Base-by-base conservation (phyloP, 371 early-diverging fungal species). In the Mortierella sp. region DNA sequence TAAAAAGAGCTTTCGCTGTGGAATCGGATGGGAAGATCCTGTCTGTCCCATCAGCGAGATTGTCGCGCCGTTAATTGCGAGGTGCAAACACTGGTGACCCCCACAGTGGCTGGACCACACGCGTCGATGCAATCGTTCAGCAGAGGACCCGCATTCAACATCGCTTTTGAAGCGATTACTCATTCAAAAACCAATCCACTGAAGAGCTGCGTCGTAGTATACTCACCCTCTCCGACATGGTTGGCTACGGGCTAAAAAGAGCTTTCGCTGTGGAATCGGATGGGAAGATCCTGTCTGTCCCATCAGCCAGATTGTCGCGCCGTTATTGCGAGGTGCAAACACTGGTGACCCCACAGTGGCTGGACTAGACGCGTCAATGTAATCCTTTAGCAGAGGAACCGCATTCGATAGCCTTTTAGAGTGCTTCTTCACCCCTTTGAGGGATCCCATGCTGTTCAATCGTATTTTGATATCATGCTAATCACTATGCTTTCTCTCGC, bases 301-400 rank as follows among this genome's bases (percentile, higher is more conserved):
- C n/a, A n/a, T 24, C 50, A 50, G 24, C 26, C 24, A 50, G 24
- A n/a, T 26, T 0, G 50, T 26, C 10, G 50, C 10, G 10, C 50
- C 8, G 50, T 24, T 9, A 10, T 50, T 50, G 50, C 50, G 6
- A 50, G 26, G 26, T 24, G 11, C 11, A 9, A n/a, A 11, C 11
- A 0, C 11, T 52, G 26, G 52, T 52, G 52, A 52, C 7, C 52
- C 43, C 43, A 64, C 64, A 64, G 40, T 64, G 64, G 24, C 64
- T 41, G 64, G 64, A 64, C 41, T 19, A 64, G 41, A 64, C n/a
- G 64, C 41, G 40, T 41, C 43, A 41, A 40, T 64, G 40, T 24
- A 43, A 40, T 52, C 64, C 64, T 40, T 64, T n/a, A 64, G 64
- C 43, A 64, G 24, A 40, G 64, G 64, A n/a, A 7, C 64, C 40